Evolutionary conservation across 108 stramenopile species (phyloP).

Genomic region (Nitzschia sp.): DNA sequence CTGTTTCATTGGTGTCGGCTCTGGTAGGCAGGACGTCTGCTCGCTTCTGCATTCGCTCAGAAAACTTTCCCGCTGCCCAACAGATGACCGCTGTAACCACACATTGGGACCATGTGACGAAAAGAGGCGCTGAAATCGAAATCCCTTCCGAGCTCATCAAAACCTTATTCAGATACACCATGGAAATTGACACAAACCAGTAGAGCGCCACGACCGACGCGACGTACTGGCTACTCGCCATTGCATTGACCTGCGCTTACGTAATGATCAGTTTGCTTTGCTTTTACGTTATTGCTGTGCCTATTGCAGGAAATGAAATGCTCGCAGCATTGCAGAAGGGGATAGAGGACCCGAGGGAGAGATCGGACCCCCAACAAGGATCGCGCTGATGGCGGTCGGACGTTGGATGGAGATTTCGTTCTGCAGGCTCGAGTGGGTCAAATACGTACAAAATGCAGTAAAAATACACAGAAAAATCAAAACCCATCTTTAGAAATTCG

Average conservation of each 20-base stretch:
- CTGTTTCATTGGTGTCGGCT: constrained; percentile 23
- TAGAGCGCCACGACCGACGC: constrained; percentile 58
- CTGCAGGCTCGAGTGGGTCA: too few species aligned
- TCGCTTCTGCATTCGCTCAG: constrained; percentile 49
- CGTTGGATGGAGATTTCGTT: too few species aligned
- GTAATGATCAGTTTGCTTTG: too few species aligned
- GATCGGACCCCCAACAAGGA: too few species aligned
- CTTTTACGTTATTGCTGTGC: too few species aligned
- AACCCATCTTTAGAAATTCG: too few species aligned
- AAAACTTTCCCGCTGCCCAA: constrained; percentile 69
- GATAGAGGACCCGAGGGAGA: too few species aligned
- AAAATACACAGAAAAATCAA: too few species aligned
- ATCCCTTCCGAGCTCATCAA: constrained; percentile 80
- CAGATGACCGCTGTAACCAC: constrained; percentile 86
- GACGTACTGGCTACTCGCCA: constrained; percentile 32
- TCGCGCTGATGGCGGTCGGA: too few species aligned
- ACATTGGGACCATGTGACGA: constrained; percentile 96
- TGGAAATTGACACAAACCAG: constrained; percentile 65
- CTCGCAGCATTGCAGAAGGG: too few species aligned
- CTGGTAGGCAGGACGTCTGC: constrained; percentile 18
- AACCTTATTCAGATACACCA: constrained; percentile 95
- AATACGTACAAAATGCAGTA: too few species aligned
- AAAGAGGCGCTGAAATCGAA: constrained; percentile 90
- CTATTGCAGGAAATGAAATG: too few species aligned
- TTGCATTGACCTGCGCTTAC: constrained; percentile 2